These are phyloP conservation scores for Suillus hirtellus DNA, from an alignment of 768 basidiomycete species.

Conservation along the genomic window DNA sequence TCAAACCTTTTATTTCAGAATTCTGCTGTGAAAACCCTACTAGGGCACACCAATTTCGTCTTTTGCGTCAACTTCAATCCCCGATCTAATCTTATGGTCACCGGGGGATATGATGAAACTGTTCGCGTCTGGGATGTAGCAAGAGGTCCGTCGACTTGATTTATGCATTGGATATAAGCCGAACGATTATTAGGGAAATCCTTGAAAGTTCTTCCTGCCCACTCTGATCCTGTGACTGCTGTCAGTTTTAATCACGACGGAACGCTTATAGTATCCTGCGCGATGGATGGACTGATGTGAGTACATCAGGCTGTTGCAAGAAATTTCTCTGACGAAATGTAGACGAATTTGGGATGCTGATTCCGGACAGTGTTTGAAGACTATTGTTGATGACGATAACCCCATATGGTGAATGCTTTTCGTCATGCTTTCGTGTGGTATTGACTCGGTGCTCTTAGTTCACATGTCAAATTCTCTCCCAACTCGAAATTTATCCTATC, in stretches of 20 bases:
- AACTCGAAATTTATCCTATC: slow-evolving; percentile 89
- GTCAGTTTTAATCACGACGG: slow-evolving; percentile 95
- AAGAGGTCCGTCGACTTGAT: slow-evolving; percentile 52
- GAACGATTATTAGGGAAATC: slow-evolving; percentile 58
- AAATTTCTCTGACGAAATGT: slow-evolving; percentile 8
- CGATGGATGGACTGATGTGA: slow-evolving; percentile 97
- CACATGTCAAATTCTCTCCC: slow-evolving; percentile 88
- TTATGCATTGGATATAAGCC: background rate
- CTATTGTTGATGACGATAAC: slow-evolving; percentile 94
- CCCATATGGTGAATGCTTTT: slow-evolving; percentile 70
- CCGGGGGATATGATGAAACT: slow-evolving; percentile 94
- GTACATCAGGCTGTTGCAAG: slow-evolving; percentile 26
- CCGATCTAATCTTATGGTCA: slow-evolving; percentile 85
- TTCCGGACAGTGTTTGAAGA: slow-evolving; percentile 97
- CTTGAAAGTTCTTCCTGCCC: slow-evolving; percentile 89
- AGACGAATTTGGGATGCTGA: slow-evolving; percentile 98
- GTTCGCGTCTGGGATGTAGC: slow-evolving; percentile 97
- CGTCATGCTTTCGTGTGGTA: slow-evolving; percentile 7
- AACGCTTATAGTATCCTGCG: slow-evolving; percentile 89
- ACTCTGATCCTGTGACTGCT: slow-evolving; percentile 95
- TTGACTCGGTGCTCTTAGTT: slow-evolving; percentile 44
- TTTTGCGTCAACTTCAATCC: slow-evolving; percentile 94
- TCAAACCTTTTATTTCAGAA: slow-evolving; percentile 41
- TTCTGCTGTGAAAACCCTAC: slow-evolving; percentile 60
- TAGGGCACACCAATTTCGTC: slow-evolving; percentile 91